Base-by-base conservation (phyloP, 1,139 yeast genomes). In the Suhomyces wounanorum region DNA sequence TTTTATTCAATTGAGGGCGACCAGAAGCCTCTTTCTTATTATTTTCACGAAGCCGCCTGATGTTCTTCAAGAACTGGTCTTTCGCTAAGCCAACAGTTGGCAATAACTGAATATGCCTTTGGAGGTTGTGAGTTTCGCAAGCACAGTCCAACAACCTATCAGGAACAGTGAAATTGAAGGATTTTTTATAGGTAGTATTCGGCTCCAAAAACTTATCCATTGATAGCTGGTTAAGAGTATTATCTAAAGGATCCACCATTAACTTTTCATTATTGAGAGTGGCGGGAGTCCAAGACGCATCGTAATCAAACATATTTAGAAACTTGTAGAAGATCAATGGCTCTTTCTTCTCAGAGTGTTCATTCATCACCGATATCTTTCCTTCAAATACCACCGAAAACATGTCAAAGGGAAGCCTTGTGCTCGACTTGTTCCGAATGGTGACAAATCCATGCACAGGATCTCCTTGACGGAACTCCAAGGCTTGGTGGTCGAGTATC, bases 261-360 rank as follows among this genome's bases (percentile, higher is more conserved):
- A 69, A 58, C 2, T 59, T 53, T 23, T 66, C 59, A 31, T 72
- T 52, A 53, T 72, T 75, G 31, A 72, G 60, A 47, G 57, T 60
- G 0, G 69, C 77, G 50, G 73, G 77, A 49, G 69, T 72, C 77
- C 77, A 74, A 35, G 73, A 70, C 3, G 78, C 79, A 51, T 67
- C 67, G 57, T 72, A 73, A 56, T 73, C 78, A 55, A 73, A 72
- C 78, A 73, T 72, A 45, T 66, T 70, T 21, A 73, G 60, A 52
- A 73, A 72, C 45, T 65, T 60, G 23, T 49, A 54, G n/a, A 59
- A 56, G 7, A 55, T 40, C 2, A 64, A 63, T 0, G 58, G 61
- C 43, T 54, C 60, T 21, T 59, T 59, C 4, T 57, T 48, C 10
- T 62, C 54, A 28, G 51, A 59, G 37, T 60, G 57, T 42, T 54